Evolutionary conservation across 1,284 basidiomycete genomes (phyloP).

Genomic region (Pisolithus thermaeus): DNA sequence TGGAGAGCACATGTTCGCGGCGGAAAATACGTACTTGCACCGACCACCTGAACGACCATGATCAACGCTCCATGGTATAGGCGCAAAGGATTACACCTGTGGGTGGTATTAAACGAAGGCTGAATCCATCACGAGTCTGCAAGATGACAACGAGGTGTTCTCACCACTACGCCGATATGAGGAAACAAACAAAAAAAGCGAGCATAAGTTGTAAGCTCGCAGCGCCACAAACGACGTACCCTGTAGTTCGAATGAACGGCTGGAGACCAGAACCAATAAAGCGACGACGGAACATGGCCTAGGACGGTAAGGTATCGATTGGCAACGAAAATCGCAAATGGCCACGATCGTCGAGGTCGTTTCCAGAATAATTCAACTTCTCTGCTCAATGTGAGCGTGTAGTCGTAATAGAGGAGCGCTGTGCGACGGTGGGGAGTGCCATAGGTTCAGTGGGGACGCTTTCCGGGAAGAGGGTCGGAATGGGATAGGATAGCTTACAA

Average conservation of each 20-base stretch:
- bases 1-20: slow-evolving; percentile 5
- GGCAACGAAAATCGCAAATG: slow-evolving; percentile 30
- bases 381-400: slow-evolving; percentile 27
- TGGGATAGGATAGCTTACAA: neutral
- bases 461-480: neutral
- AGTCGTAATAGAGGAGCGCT: slow-evolving; percentile 37
- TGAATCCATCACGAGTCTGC: neutral
- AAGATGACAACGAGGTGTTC: neutral
- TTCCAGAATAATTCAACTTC: slow-evolving; percentile 35
- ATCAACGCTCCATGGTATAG: neutral
- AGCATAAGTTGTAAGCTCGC: neutral
- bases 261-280: neutral
- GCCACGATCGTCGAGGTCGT: slow-evolving; percentile 7
- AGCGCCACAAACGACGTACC: slow-evolving; percentile 3
- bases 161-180: neutral
- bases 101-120: neutral
- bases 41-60: slow-evolving; percentile 8
- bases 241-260: neutral
- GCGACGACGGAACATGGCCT: slow-evolving; percentile 4
- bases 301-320: slow-evolving; percentile 35
- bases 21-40: slow-evolving; percentile 5
- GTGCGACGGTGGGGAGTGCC: neutral
- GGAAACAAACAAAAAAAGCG: neutral
- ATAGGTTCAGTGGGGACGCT: neutral
- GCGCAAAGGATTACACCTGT: neutral